Percentiles rank a stretch among this genome's conserved stretches.
Conservation (phyloP, 1,139 yeast species). For the Chernovozyma aurita region DNA sequence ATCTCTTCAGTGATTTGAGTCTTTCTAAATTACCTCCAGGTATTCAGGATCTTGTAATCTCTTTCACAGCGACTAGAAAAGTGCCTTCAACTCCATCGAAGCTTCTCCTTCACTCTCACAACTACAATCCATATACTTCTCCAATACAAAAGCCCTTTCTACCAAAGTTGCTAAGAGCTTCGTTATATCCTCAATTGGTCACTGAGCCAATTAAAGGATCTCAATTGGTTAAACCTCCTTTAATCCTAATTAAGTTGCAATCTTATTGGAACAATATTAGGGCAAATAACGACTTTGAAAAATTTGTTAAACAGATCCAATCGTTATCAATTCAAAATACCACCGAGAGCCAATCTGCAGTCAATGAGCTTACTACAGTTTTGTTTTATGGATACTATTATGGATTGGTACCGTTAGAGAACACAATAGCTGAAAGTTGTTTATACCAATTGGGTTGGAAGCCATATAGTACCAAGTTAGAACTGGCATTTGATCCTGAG, state of each 20-base stretch:
- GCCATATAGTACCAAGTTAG: constrained; percentile 26
- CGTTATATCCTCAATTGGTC: constrained; percentile 13
- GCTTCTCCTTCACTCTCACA: constrained; percentile 9
- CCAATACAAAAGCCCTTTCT: constrained; percentile 38
- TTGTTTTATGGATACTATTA: constrained; percentile 59
- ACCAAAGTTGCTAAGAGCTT: constrained; percentile 28
- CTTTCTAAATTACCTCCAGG: constrained; percentile 65
- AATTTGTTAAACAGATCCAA: constrained; percentile 29
- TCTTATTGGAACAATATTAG: constrained; percentile 49
- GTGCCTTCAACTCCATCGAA: constrained; percentile 4
- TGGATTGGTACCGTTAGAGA: constrained; percentile 50
- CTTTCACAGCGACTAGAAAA: constrained; percentile 44
- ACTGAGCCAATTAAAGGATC: constrained; percentile 2
- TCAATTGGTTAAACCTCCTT: constrained; percentile 26
- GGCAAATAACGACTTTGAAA: constrained; percentile 30
- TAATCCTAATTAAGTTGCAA: constrained; percentile 35
- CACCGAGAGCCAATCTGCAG: constrained; percentile 16
- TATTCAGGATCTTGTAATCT: constrained; percentile 57
- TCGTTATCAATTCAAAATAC: constrained; percentile 18
- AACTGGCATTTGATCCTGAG: not conserved
- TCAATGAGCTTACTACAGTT: constrained; percentile 40
- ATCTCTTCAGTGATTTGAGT: constrained; percentile 34
- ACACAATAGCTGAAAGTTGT: constrained; percentile 40
- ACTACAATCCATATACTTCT: constrained; percentile 19
- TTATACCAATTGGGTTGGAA: constrained; percentile 42